Evolutionary conservation across 257 asterid genomes (phyloP).

Genomic region (Cinchona pubescens): DNA sequence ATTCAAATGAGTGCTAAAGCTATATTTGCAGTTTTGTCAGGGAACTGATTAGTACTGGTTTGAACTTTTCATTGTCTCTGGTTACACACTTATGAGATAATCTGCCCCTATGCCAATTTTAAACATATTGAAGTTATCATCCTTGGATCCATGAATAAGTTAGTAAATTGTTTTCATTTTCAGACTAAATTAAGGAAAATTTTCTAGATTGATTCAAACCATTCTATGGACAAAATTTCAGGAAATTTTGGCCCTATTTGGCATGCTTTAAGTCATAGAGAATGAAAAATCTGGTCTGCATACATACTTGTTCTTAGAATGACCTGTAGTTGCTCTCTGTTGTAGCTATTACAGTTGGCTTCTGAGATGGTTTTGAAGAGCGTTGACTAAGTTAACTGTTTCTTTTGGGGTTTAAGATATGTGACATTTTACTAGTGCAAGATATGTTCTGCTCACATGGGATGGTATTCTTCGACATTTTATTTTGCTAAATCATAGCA

Average conservation of each 20-base stretch:
- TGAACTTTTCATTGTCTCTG: neutral
- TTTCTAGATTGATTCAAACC: neutral
- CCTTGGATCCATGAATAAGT: neutral
- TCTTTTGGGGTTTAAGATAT: neutral
- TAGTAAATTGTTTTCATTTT: neutral
- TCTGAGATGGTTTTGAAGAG: neutral
- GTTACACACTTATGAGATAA: neutral
- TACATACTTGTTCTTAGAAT: neutral
- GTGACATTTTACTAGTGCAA: neutral
- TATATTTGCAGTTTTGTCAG: neutral
- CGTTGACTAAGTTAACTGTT: too few species aligned
- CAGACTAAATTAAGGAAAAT: neutral
- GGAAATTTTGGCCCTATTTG: neutral
- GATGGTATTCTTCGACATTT: neutral
- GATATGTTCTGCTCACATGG: neutral
- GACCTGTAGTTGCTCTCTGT: neutral
- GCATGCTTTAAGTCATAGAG: neutral
- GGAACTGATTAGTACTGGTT: neutral
- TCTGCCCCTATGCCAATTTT: too few species aligned
- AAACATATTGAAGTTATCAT: too few species aligned
- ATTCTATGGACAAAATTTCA: neutral
- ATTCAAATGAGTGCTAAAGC: neutral
- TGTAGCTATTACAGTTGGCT: neutral
- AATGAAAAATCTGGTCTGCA: neutral
- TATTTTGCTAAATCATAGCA: neutral